Conservation (phyloP, 2,329 filamentous ascomycete genomes). For the Phialophora expanda region DNA sequence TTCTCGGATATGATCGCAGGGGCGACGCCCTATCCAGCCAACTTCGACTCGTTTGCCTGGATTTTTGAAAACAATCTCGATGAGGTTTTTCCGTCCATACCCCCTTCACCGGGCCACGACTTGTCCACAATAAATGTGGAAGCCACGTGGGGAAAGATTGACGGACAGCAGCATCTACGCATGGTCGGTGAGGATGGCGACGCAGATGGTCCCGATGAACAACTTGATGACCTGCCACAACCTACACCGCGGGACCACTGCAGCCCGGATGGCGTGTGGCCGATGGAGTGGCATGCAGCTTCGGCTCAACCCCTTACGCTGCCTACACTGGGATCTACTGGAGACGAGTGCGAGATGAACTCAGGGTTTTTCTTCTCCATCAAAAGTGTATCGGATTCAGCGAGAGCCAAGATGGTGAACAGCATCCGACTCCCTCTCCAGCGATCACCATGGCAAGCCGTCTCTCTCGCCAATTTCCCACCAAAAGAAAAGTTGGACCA, state of each 20-base stretch:
- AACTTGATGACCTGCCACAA: not conserved
- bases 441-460: not conserved
- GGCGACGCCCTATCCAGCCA: not conserved
- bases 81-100: not conserved
- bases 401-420: slow-evolving; percentile 1
- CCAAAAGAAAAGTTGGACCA: slow-evolving; percentile 19
- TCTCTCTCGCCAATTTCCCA: slow-evolving; percentile 9
- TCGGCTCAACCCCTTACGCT: not conserved
- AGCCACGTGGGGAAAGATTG: not conserved
- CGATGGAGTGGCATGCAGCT: slow-evolving; percentile 14
- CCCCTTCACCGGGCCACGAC: slow-evolving; percentile 1
- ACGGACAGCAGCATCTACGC: not conserved
- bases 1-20: not conserved
- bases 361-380: not conserved
- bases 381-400: not conserved
- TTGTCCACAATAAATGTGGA: not conserved
- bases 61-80: slow-evolving; percentile 2
- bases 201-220: not conserved
- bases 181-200: not conserved
- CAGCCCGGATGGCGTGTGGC: slow-evolving; percentile 12
- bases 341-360: not conserved
- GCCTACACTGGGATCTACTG: not conserved
- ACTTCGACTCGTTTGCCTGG: slow-evolving; percentile 2
- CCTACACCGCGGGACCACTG: slow-evolving; percentile 3
- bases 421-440: not conserved